Percentiles rank a stretch among this genome's conserved stretches.
Evolutionary conservation across 2,329 filamentous ascomycete genomes (phyloP).

Genomic region (Trichophyton benhamiae): DNA sequence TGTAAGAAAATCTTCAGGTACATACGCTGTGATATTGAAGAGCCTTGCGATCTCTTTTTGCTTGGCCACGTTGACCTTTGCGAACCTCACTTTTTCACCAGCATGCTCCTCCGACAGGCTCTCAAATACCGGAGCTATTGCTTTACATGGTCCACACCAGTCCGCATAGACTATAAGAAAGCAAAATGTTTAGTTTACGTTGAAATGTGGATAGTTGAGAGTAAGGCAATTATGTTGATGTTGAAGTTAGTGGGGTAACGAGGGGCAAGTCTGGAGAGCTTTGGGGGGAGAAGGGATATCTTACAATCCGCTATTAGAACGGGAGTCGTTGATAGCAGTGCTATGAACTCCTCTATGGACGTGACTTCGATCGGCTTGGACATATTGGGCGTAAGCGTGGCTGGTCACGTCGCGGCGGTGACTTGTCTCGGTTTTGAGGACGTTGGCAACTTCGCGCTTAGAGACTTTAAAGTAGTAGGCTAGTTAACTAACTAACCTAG

Average conservation of each 20-base stretch:
- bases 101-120: constrained; percentile 60
- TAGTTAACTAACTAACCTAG: not conserved
- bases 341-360: constrained; percentile 55
- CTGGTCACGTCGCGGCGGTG: not conserved
- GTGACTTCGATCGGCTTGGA: constrained; percentile 41
- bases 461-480: not conserved
- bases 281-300: constrained; percentile 21
- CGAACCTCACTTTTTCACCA: constrained; percentile 63
- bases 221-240: not conserved
- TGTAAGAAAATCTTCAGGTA: constrained; percentile 6
- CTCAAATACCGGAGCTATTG: constrained; percentile 73
- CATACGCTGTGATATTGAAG: constrained; percentile 58
- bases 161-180: constrained; percentile 63
- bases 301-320: constrained; percentile 84
- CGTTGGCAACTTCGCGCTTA: not conserved
- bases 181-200: constrained; percentile 16
- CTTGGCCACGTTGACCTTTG: constrained; percentile 72
- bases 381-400: constrained; percentile 21
- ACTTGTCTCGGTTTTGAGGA: constrained; percentile 8
- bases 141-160: constrained; percentile 74
- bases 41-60: constrained; percentile 61
- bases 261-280: constrained; percentile 7
- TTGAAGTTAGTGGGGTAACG: constrained; percentile 12
- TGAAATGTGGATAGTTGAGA: not conserved
- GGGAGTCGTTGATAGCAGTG: constrained; percentile 56